A percentile compares a stretch with the other conserved stretches of the same genome.
Conservation (phyloP, 1,139 yeast genomes). For the Blastobotrys persicus region DNA sequence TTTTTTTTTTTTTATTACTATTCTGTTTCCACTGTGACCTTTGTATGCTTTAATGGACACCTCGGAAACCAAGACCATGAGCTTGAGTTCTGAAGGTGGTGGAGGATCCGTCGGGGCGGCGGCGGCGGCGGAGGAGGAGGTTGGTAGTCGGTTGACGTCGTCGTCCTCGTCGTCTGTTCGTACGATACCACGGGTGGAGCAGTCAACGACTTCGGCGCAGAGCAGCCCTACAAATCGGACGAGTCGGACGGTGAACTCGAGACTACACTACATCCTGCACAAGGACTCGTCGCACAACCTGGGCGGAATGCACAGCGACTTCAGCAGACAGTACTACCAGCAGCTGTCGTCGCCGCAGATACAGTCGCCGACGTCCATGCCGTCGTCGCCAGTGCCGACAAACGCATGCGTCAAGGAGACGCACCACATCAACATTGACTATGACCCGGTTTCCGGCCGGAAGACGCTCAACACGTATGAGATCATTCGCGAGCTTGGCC, state of each 20-base stretch:
- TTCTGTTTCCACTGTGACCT: too few species aligned
- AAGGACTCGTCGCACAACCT: slow-evolving; percentile 16
- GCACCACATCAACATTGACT: slow-evolving; percentile 72
- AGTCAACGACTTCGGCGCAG: not conserved
- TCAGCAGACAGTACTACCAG: slow-evolving; percentile 2
- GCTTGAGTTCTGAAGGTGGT: not conserved
- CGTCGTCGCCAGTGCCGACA: slow-evolving; percentile 16
- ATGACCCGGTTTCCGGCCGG: slow-evolving; percentile 83
- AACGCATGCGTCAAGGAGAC: slow-evolving; percentile 72
- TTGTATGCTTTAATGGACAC: not conserved
- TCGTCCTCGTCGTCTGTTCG: slow-evolving; percentile 5
- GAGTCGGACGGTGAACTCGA: slow-evolving; percentile 10
- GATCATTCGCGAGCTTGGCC: slow-evolving; percentile 80
- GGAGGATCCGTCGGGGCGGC: slow-evolving; percentile 6
- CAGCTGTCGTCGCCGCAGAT: slow-evolving; percentile 5
- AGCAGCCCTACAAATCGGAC: not conserved
- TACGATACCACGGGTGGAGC: not conserved
- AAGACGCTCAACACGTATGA: slow-evolving; percentile 89
- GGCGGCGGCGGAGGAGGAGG: not conserved
- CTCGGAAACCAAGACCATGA: slow-evolving; percentile 1
- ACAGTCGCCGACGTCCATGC: slow-evolving; percentile 14
- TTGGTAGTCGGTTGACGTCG: not conserved
- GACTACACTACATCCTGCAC: slow-evolving; percentile 18
- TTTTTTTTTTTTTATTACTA: not conserved
- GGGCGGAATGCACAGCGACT: not conserved